Evolutionary conservation across 129 eudicot genomes (phyloP), one percentile per base, ranked within the genome.

Genomic region (Lonicera japonica): DNA sequence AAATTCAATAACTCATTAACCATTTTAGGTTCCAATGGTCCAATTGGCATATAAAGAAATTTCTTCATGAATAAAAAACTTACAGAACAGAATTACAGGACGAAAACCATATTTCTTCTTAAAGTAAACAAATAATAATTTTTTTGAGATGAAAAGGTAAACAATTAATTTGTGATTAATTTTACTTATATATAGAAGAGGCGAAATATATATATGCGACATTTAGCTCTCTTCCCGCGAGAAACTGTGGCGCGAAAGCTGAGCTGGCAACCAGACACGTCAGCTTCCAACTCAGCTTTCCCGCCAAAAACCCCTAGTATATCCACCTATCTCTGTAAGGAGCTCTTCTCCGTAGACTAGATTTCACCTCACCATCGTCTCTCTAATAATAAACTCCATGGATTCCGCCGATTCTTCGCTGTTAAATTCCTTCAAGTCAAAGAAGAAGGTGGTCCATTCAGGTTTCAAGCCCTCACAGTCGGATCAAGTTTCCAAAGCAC

Each of bases 211-310:
- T 43, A 43, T 43, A 2, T 0, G 56, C 56, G 13, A 51, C 18
- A 9, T 16, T 18, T 24, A 36, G 0, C 8, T 3, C 39, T 3
- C 8, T 20, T 57, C 70, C 70, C 65, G 64, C 63, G 58, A 66
- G 65, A 29, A 29, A 29, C 36, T 64, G 56, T 43, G 75, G 90
- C 90, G 96, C 95, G 68, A 88, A 79, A 2, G 25, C 89, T 70
- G 83, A 84, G 71, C 47, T 80, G 95, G 79, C 80, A 41, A 12
- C 5, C 13, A 0, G 8, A 54, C 79, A 78, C 74, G 67, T 69
- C 79, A 70, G 59, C 62, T 11, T 43, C 72, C 73, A 68, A 54
- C 15, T 69, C 58, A 29, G 63, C 53, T 2, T 79, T 74, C 82
- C 74, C 94, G 89, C 94, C 84, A 79, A 80, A 77, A 73, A 70